These are phyloP conservation scores for Lepraria neglecta DNA, from an alignment of 495 filamentous ascomycete species.

Conservation along the genomic window DNA sequence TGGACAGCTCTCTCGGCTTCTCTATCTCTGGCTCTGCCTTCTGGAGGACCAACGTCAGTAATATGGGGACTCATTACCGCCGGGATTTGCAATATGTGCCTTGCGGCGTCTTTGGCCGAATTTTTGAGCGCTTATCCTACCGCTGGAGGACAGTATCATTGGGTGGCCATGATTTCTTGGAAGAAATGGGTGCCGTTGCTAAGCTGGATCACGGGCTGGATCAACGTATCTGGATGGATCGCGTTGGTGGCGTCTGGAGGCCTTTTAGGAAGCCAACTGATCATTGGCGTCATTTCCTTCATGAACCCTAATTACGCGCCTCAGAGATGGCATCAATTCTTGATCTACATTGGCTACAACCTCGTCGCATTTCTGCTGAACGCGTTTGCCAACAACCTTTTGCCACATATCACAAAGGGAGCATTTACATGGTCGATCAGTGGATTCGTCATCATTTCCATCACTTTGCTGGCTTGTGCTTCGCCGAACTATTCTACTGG, in stretches of 20 bases:
- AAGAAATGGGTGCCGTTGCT: conserved; percentile 54
- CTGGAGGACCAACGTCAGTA: conserved; percentile 43
- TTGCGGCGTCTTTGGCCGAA: conserved; percentile 64
- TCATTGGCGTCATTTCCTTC: conserved; percentile 42
- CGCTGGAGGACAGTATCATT: conserved; percentile 65
- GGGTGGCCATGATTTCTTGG: conserved; percentile 60
- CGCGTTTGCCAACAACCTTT: conserved; percentile 52
- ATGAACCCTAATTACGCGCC: conserved; percentile 43
- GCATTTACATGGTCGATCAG: conserved; percentile 60
- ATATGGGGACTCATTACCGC: conserved; percentile 58
- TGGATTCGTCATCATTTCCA: conserved; percentile 63
- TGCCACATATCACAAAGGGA: conserved; percentile 61
- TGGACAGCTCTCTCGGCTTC: conserved; percentile 50
- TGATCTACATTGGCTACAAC: conserved; percentile 64
- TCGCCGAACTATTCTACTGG: conserved; percentile 53
- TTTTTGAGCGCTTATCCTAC: conserved; percentile 70
- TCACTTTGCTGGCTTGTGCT: conserved; percentile 57
- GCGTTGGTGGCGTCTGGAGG: conserved; percentile 46
- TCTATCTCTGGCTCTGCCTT: conserved; percentile 44
- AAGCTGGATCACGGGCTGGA: conserved; percentile 69
- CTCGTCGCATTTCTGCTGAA: conserved; percentile 60
- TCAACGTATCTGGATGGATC: conserved; percentile 70
- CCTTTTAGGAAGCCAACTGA: conserved; percentile 43
- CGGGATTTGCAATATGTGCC: conserved; percentile 64
- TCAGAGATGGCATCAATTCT: conserved; percentile 60